A percentile compares a stretch with the other conserved stretches of the same genome.
These are phyloP conservation scores for Xylariaceae sp. DNA, from an alignment of 2,329 filamentous ascomycete species.

Conservation along the genomic window DNA sequence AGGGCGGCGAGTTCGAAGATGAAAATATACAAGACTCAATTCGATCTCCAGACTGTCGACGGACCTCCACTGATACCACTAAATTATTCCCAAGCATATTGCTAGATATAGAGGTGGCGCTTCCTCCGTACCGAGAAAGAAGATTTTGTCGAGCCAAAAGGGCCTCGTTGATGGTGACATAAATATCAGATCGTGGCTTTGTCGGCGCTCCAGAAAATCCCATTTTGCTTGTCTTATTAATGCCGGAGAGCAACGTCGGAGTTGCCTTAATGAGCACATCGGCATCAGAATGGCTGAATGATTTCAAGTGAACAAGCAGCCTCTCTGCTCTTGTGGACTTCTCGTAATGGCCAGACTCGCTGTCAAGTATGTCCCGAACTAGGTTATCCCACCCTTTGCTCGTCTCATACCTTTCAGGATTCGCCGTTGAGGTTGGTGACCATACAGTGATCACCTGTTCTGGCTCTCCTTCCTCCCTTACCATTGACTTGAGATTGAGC, in stretches of 20 bases:
- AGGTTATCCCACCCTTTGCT: constrained; percentile 75
- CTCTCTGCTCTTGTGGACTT: constrained; percentile 75
- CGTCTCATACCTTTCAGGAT: constrained; percentile 62
- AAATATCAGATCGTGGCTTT: constrained; percentile 90
- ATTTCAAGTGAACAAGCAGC: constrained; percentile 77
- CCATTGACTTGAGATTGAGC: constrained; percentile 74
- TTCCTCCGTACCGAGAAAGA: constrained; percentile 71
- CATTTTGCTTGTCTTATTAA: constrained; percentile 84
- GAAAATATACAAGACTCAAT: constrained; percentile 88
- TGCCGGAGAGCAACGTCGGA: constrained; percentile 82
- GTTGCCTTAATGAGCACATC: constrained; percentile 83
- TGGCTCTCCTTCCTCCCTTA: constrained; percentile 73
- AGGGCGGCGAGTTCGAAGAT: constrained; percentile 77
- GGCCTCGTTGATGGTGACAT: constrained; percentile 82
- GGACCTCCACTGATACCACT: constrained; percentile 88
- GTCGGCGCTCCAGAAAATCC: constrained; percentile 93
- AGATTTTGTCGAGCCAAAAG: constrained; percentile 77
- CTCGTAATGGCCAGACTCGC: constrained; percentile 74
- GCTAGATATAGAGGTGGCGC: constrained; percentile 71
- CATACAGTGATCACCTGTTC: constrained; percentile 82
- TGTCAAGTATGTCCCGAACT: constrained; percentile 75
- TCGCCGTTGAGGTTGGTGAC: constrained; percentile 64
- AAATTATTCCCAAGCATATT: constrained; percentile 73
- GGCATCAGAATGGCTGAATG: constrained; percentile 78
- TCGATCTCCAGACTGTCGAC: constrained; percentile 76